These are phyloP conservation scores for Trichoderma atroviride DNA, from an alignment of 2,329 filamentous ascomycete species.

Conservation along the genomic window DNA sequence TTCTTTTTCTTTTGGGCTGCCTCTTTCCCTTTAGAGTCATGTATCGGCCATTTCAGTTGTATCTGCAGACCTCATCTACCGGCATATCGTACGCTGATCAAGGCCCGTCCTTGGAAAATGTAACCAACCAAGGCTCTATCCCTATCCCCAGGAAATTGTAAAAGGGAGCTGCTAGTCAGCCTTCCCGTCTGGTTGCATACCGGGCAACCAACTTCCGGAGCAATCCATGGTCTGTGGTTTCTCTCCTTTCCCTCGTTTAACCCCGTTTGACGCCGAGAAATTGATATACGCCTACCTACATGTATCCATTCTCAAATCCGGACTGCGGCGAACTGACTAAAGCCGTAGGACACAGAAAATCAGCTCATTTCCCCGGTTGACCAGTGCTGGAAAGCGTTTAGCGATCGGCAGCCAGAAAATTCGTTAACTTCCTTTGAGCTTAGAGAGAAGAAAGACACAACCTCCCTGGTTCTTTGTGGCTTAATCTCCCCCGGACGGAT, in stretches of 20 bases:
- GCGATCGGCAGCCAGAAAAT: neutral
- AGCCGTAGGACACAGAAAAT: neutral
- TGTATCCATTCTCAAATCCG: neutral
- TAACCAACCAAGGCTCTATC: neutral
- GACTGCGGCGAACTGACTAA: neutral
- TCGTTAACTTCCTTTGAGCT: neutral
- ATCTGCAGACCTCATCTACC: neutral
- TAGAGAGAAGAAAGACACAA: neutral
- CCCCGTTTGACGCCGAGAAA: neutral
- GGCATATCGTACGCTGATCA: neutral
- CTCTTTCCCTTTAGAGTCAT: slow-evolving; percentile 1
- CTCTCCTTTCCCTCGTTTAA: neutral
- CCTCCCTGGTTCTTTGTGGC: slow-evolving; percentile 4
- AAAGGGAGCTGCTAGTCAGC: slow-evolving; percentile 1
- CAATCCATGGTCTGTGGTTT: neutral
- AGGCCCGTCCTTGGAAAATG: neutral
- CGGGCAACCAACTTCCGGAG: neutral
- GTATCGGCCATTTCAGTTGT: neutral
- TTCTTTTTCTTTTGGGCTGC: neutral
- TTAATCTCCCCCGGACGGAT: slow-evolving; percentile 10
- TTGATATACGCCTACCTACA: no score
- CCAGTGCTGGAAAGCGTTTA: neutral
- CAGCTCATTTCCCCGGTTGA: slow-evolving; percentile 17
- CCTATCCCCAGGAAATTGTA: neutral
- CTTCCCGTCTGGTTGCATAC: neutral